Conservation (phyloP, 2,329 filamentous ascomycete species). For the Amesomyces nigricolor region DNA sequence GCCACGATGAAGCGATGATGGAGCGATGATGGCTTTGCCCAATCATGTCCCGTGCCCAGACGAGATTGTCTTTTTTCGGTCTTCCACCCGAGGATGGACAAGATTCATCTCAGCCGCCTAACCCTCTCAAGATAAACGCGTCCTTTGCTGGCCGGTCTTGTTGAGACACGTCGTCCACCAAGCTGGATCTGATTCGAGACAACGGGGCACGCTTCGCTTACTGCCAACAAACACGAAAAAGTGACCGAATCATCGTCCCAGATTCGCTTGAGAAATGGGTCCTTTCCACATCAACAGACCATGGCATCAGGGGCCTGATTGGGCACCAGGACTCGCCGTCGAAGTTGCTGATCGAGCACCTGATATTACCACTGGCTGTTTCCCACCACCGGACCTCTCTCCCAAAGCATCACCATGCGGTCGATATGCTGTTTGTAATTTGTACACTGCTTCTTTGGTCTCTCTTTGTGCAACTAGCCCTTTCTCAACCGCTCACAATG, state of each 20-base stretch:
- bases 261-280: neutral
- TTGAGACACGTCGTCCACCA: conserved; percentile 7
- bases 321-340: neutral
- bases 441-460: neutral
- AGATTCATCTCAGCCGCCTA: neutral
- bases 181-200: neutral
- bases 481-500: conserved; percentile 5
- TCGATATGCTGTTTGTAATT: neutral
- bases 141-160: neutral
- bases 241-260: neutral
- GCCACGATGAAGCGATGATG: neutral
- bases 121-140: neutral
- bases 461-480: conserved; percentile 1
- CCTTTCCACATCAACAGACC: neutral
- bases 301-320: neutral
- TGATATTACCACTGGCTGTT: neutral
- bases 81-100: neutral
- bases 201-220: neutral
- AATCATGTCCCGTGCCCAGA: neutral
- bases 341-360: neutral
- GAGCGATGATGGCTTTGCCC: neutral
- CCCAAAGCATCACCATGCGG: neutral
- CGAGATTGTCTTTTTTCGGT: neutral
- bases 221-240: neutral
- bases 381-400: neutral